Evolutionary conservation across 2,329 filamentous ascomycete species (phyloP).

Genomic region (Trematosphaeria pertusa): DNA sequence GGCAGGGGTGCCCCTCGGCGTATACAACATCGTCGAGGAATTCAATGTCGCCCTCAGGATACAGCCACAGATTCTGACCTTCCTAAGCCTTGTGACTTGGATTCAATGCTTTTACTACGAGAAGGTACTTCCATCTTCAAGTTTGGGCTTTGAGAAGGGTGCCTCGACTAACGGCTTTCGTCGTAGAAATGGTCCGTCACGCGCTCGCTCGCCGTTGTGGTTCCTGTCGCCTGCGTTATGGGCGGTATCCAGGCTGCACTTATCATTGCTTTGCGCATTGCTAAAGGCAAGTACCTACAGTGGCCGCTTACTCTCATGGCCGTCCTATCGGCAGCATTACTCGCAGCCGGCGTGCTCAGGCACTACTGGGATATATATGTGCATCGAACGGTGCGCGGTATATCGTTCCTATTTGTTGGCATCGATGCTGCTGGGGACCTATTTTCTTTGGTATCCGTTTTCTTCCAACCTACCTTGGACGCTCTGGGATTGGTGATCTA

Average conservation of each 20-base stretch:
- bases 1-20: conserved; percentile 71
- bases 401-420: conserved; percentile 74
- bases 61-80: conserved; percentile 64
- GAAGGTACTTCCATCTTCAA: conserved; percentile 39
- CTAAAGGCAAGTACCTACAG: conserved; percentile 52
- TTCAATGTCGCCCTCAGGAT: conserved; percentile 62
- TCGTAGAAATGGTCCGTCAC: conserved; percentile 60
- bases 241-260: conserved; percentile 66
- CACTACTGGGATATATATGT: conserved; percentile 75
- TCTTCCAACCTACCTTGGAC: conserved; percentile 67
- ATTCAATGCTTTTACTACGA: conserved; percentile 64
- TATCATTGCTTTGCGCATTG: conserved; percentile 62
- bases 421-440: conserved; percentile 74
- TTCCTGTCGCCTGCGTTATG: conserved; percentile 63
- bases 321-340: conserved; percentile 66
- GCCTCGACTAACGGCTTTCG: no score
- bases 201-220: conserved; percentile 58
- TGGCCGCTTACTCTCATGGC: conserved; percentile 75
- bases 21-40: conserved; percentile 63
- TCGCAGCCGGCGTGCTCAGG: conserved; percentile 69
- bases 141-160: no score
- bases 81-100: conserved; percentile 61
- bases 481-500: conserved; percentile 72
- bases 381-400: conserved; percentile 71
- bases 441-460: conserved; percentile 69